Evolutionary conservation across 1,284 basidiomycete genomes (phyloP).

Genomic region (Microbotryum intermedium): DNA sequence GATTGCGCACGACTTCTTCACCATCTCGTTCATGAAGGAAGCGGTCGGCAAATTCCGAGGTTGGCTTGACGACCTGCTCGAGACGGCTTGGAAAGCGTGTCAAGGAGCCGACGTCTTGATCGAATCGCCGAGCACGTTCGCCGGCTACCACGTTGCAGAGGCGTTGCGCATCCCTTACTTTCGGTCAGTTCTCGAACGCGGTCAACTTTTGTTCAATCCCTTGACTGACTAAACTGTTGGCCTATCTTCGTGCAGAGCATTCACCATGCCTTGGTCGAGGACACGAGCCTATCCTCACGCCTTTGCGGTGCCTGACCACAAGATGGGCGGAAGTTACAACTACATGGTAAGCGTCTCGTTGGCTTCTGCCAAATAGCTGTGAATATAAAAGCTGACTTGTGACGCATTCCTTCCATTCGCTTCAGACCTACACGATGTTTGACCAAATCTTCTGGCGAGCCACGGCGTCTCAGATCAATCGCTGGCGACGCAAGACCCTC

Average conservation of each 20-base stretch:
- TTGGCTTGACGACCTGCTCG: conserved; percentile 91
- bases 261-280: conserved; percentile 62
- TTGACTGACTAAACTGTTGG: neutral
- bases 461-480: conserved; percentile 85
- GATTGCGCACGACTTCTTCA: conserved; percentile 94
- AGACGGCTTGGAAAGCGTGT: conserved; percentile 90
- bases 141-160: conserved; percentile 97
- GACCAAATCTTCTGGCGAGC: conserved; percentile 98
- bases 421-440: conserved; percentile 52
- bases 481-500: conserved; percentile 77
- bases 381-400: neutral
- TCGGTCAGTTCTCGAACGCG: conserved; percentile 52
- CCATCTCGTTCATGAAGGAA: conserved; percentile 86
- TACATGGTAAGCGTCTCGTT: conserved; percentile 64
- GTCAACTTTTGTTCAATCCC: neutral
- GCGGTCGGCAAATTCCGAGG: conserved; percentile 73
- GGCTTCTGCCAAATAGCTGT: neutral
- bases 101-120: conserved; percentile 86
- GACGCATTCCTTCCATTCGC: too few species aligned
- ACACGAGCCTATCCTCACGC: conserved; percentile 91
- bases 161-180: conserved; percentile 87
- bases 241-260: conserved; percentile 42
- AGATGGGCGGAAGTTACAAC: conserved; percentile 95
- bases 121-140: conserved; percentile 94
- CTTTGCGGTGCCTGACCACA: conserved; percentile 87